Base-by-base conservation (phyloP, 139 green algal genomes). In the Asterochloris sp. region DNA sequence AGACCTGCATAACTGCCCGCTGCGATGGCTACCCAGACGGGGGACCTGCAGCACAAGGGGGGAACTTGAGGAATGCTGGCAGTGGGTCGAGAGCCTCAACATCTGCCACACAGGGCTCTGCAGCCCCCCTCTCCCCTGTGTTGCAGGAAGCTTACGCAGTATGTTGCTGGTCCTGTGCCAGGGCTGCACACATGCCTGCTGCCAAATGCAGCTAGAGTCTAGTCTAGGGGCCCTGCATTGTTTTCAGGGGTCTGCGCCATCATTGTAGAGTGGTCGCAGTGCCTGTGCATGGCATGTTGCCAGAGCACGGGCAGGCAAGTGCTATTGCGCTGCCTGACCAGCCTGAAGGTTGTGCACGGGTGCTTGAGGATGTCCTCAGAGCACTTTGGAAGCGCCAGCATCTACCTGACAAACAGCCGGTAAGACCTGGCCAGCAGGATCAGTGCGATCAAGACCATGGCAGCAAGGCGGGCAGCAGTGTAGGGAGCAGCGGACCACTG, bases 341-440 rank as follows among this genome's bases (percentile, higher is more conserved):
- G 17, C 19, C 4, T 69, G 64, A 71, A 26, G 8, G 1, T 71
- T 21, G 1, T 71, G 66, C 66, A 26, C 4, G 21, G 17, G 66
- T 71, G 4, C 66, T 71, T 71, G 1, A 24, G 4, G 8, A 26
- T 71, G 66, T 26, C 66, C 2, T 26, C 66, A 12, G 28, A 17
- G 23, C 11, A 15, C 29, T 21, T 76, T 9, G 0, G 23, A 76
- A 29, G 15, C 10, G 14, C 14, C 21, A 24, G 0, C 15, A 10
- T 11, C 16, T 61, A 81, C 77, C 77, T 81, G 10, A 81, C 14
- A 15, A 81, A 81, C 0, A 81, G 77, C 28, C 77, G 61, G 62
- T 62, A 81, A 19, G 77, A 61, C 9, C 77, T 61, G 23, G 26
- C 77, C 28, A 81, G 26, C 26, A 81, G 63, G 26, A 81, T n/a